phyloP scores from a whole-genome alignment of 805 yeast species.

The Metschnikowia rubicola region DNA sequence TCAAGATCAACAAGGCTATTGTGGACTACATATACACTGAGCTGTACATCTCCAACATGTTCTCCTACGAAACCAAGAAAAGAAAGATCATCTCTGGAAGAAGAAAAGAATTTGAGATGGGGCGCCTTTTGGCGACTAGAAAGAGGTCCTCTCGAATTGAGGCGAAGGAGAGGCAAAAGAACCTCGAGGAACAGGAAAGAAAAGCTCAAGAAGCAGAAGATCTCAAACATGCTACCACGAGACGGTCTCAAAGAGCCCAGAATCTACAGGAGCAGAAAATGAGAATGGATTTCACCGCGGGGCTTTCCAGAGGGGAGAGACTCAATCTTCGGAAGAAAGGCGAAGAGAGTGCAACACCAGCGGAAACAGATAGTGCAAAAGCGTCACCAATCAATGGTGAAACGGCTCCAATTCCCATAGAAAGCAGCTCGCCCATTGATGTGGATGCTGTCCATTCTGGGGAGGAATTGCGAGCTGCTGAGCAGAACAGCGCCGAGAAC shows the following conservation, averaged over 20 bases:
- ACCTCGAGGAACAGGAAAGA: constrained; percentile 50
- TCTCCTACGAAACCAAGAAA: constrained; percentile 47
- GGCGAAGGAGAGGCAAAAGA: constrained; percentile 50
- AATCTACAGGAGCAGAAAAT: constrained; percentile 23
- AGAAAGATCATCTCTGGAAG: constrained; percentile 52
- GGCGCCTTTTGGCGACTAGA: constrained; percentile 59
- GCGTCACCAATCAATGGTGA: too few relatives aligned
- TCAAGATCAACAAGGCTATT: constrained; percentile 28
- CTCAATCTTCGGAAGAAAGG: constrained; percentile 30
- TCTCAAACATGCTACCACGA: constrained; percentile 39
- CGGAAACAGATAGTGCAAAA: too few relatives aligned
- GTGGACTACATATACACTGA: constrained; percentile 15
- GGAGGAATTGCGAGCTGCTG: too few relatives aligned
- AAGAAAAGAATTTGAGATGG: constrained; percentile 62
- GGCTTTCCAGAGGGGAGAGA: constrained; percentile 33
- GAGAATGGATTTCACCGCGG: constrained; percentile 26
- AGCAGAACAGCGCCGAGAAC: too few relatives aligned
- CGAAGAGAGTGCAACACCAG: neutral
- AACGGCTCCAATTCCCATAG: too few relatives aligned
- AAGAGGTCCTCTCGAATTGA: constrained; percentile 73
- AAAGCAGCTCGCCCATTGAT: too few relatives aligned
- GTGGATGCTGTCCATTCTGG: too few relatives aligned
- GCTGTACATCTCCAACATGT: constrained; percentile 22
- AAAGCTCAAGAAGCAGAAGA: constrained; percentile 46
- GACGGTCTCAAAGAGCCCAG: constrained; percentile 40